Conservation (phyloP, 1,139 yeast genomes). For the Geotrichum europaeum region DNA sequence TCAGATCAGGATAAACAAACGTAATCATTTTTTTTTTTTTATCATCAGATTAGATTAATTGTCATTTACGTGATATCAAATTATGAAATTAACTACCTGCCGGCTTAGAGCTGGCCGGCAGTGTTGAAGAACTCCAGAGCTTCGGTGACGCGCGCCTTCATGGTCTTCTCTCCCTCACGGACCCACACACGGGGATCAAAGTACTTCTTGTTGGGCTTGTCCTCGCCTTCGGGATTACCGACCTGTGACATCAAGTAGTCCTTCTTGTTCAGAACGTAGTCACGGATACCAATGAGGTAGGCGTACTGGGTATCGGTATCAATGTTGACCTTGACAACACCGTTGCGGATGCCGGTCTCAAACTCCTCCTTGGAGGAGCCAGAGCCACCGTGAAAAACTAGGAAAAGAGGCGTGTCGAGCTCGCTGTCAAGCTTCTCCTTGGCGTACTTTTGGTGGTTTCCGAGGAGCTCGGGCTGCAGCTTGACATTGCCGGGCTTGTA, state of each 20-base stretch:
- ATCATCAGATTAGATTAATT: too few species aligned
- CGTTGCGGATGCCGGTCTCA: constrained; percentile 81
- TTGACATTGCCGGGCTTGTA: constrained; percentile 98
- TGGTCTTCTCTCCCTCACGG: constrained; percentile 99
- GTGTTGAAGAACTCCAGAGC: constrained; percentile 78
- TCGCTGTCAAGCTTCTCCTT: constrained; percentile 53
- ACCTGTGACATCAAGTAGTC: constrained; percentile 83
- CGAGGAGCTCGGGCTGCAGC: constrained; percentile 87
- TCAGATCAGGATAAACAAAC: background rate
- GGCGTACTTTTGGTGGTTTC: constrained; percentile 85
- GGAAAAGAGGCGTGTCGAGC: constrained; percentile 72
- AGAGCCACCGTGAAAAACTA: constrained; percentile 99
- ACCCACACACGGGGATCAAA: constrained; percentile 99
- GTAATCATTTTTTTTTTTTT: too few species aligned
- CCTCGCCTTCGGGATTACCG: constrained; percentile 99
- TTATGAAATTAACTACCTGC: too few species aligned
- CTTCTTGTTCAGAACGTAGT: constrained; percentile 90
- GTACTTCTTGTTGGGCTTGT: constrained; percentile 94
- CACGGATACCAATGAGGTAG: constrained; percentile 93
- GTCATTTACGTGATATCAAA: too few species aligned
- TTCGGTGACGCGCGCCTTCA: constrained; percentile 75
- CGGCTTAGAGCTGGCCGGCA: constrained; percentile 23
- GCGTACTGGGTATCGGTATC: constrained; percentile 99
- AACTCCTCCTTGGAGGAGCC: constrained; percentile 92
- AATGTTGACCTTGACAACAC: constrained; percentile 98